Conservation (phyloP, 1,284 basidiomycete genomes). For the Sporisorium exsertum region DNA sequence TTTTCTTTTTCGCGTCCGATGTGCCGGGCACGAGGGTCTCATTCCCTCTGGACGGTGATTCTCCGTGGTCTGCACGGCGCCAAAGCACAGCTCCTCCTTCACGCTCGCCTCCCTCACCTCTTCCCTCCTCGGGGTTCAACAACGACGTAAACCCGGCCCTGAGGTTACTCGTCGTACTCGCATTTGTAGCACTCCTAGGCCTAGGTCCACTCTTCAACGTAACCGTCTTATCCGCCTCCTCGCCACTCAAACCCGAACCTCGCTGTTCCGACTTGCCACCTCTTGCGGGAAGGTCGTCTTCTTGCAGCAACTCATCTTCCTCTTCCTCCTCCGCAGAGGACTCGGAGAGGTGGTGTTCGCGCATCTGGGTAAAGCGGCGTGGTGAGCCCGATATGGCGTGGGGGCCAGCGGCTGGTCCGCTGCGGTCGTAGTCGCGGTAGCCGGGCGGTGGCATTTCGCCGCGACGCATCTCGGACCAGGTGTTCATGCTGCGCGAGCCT, state of each 20-base stretch:
- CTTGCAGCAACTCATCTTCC: constrained; percentile 37
- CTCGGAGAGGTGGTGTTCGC: constrained; percentile 35
- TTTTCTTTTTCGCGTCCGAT: too few species aligned
- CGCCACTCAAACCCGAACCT: constrained; percentile 22
- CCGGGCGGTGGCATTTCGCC: constrained; percentile 40
- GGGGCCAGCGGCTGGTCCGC: constrained; percentile 11
- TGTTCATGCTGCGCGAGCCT: constrained; percentile 51
- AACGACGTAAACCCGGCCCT: constrained; percentile 41
- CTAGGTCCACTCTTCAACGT: constrained; percentile 30
- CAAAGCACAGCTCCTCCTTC: constrained; percentile 21
- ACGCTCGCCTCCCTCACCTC: constrained; percentile 6
- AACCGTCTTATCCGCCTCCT: constrained; percentile 42
- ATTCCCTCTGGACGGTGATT: too few species aligned
- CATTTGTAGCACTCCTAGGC: constrained; percentile 29
- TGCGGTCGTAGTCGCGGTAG: constrained; percentile 40
- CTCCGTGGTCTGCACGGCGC: too few species aligned
- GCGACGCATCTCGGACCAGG: constrained; percentile 44
- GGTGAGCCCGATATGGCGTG: constrained; percentile 25
- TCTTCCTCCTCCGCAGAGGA: constrained; percentile 46
- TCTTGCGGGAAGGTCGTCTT: constrained; percentile 9
- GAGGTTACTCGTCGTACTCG: constrained; percentile 32
- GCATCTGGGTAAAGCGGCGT: constrained; percentile 44
- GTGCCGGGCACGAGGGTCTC: too few species aligned
- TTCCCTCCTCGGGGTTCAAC: constrained; percentile 33
- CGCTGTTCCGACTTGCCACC: constrained; percentile 5